Percentiles rank a stretch among this genome's conserved stretches.
These are phyloP conservation scores for Aspergillus brunneoviolaceus DNA, from an alignment of 2,329 filamentous ascomycete species.

Conservation along the genomic window DNA sequence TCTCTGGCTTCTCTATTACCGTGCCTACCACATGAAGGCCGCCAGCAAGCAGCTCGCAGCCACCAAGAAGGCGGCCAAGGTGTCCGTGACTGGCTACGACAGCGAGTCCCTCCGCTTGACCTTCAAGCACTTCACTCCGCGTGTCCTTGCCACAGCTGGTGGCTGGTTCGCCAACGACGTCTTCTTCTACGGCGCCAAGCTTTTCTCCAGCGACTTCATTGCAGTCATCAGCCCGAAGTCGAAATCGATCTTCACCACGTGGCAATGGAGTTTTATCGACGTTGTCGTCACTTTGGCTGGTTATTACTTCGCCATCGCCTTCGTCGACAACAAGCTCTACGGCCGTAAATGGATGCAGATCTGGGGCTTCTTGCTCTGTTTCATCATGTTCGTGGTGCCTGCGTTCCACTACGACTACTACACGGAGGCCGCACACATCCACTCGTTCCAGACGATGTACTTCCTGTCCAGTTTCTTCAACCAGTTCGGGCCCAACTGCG, in stretches of 20 bases:
- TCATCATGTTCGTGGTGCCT: conserved; percentile 5
- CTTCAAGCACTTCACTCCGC: conserved; percentile 5
- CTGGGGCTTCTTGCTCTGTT: conserved; percentile 6
- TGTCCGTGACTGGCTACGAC: conserved; percentile 4
- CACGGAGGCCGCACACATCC: conserved; percentile 2
- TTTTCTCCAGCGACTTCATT: conserved; percentile 6
- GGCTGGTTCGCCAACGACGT: conserved; percentile 8
- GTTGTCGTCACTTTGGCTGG: not conserved
- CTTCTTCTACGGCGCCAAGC: conserved; percentile 7
- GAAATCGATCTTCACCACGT: conserved; percentile 1
- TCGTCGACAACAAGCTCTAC: conserved; percentile 8
- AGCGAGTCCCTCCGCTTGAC: conserved; percentile 1
- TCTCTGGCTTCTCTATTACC: conserved; percentile 6
- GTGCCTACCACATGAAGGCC: conserved; percentile 9
- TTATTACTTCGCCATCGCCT: not conserved
- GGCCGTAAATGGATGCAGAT: conserved; percentile 8
- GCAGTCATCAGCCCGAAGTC: conserved; percentile 1
- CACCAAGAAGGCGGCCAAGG: conserved; percentile 3
- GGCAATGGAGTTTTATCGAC: conserved; percentile 7
- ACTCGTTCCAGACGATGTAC: conserved; percentile 7
- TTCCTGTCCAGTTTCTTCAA: conserved; percentile 9
- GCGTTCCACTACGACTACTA: conserved; percentile 8
- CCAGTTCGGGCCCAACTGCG: conserved; percentile 72
- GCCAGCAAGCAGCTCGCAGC: conserved; percentile 7
- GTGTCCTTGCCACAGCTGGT: conserved; percentile 1